Evolutionary conservation across 495 filamentous ascomycete genomes (phyloP).

Genomic region (Apiosordaria backusii): DNA sequence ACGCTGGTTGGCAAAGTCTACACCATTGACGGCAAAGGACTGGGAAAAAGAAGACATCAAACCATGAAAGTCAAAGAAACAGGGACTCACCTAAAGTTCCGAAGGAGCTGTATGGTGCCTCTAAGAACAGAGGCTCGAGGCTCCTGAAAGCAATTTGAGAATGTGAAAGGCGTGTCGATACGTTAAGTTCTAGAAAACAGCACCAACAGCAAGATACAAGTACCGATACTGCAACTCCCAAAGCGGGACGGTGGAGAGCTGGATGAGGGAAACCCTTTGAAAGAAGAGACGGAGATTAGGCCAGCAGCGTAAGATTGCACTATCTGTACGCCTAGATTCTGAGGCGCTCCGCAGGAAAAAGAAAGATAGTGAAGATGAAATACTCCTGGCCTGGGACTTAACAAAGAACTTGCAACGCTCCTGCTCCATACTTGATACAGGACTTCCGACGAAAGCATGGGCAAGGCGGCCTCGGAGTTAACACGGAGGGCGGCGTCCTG

Average conservation of each 20-base stretch:
- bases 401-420: not conserved
- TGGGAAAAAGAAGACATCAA: not conserved
- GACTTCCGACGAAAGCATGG: not conserved
- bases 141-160: not conserved
- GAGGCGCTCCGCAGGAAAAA: not conserved
- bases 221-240: not conserved
- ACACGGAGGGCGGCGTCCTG: not conserved
- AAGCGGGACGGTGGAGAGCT: not conserved
- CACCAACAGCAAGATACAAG: not conserved
- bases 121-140: not conserved
- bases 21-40: not conserved
- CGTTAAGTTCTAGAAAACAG: not conserved
- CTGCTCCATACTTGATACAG: not conserved
- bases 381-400: not conserved
- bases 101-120: not conserved
- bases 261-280: not conserved
- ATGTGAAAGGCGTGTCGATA: not conserved
- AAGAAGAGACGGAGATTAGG: not conserved
- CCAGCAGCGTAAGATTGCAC: not conserved
- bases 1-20: not conserved
- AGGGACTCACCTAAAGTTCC: not conserved
- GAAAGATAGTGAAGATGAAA: not conserved
- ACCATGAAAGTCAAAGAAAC: not conserved
- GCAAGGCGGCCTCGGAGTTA: not conserved
- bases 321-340: not conserved